phyloP scores from a whole-genome alignment of 768 basidiomycete genomes.

The Phlebiopsis gigantea region DNA sequence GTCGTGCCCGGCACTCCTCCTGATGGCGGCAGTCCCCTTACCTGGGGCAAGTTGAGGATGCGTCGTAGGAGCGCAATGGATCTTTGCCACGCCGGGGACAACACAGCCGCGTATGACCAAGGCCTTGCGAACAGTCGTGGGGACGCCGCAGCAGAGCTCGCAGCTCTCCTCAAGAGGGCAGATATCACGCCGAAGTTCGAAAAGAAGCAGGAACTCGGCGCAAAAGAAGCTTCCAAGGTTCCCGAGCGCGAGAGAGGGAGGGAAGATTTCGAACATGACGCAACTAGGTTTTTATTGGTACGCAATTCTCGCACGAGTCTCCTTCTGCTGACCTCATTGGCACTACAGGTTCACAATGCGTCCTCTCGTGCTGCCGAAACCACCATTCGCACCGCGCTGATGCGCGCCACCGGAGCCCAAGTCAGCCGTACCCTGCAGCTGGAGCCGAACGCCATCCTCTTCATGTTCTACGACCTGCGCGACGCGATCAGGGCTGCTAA shows the following conservation, averaged over 20 bases:
- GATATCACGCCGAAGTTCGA: background rate
- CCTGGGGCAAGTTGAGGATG: background rate
- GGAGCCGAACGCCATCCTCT: background rate
- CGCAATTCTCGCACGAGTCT: background rate
- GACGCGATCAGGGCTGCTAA: background rate
- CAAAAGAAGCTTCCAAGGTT: background rate
- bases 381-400: background rate
- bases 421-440: background rate
- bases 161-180: background rate
- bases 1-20: conserved; percentile 16
- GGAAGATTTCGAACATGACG: background rate
- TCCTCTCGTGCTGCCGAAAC: background rate
- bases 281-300: background rate
- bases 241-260: background rate
- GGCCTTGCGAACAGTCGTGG: background rate
- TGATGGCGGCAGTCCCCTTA: conserved; percentile 9
- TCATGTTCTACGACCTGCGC: conserved; percentile 1
- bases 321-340: background rate
- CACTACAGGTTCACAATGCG: background rate
- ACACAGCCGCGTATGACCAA: conserved; percentile 1
- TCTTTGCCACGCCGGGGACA: background rate
- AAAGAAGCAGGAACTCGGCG: conserved; percentile 2
- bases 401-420: background rate
- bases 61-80: background rate
- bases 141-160: background rate